Base-by-base conservation (phyloP, 345 rosid species). In the Viola odorata region DNA sequence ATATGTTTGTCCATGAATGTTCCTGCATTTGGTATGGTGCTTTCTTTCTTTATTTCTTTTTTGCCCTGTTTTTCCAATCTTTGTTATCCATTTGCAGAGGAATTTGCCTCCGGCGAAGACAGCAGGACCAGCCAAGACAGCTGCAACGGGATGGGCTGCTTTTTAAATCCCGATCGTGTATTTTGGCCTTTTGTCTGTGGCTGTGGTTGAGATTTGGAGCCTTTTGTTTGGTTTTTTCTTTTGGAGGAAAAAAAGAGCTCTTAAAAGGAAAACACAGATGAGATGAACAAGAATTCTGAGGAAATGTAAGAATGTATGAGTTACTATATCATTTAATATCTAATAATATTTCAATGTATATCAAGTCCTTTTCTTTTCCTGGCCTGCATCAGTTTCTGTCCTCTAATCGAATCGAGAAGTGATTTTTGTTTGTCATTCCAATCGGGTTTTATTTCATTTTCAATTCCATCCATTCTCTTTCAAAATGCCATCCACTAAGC, bases 91-190 rank as follows among this genome's bases (percentile, higher is more conserved):
- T 63, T 55, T 78, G 80, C 89, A 95, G 99, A 86, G 72, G 71
- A 91, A 75, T 76, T 89, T 91, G 55, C 99, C 99, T 63, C 64
- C 89, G 3, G 63, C 91, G 3, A 52, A 79, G 6, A 67, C 79
- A 16, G 62, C 96, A 12, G 95, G 81, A 59, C 66, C 83, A 15
- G 57, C 69, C 53, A 89, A 81, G 69, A 77, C 81, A 3, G 53
- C 89, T 69, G 91, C 92, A 58, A 83, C 99, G 37, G 99, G 97
- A 63, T 95, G 99, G 99, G 96, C 99, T 6, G 99, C 96, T 63
- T 95, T 95, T 74, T 95, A 66, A 23, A 79, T 64, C 50, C 14
- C 32, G 32, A 23, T 23, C 32, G 32, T 23, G 32, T 23, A 23
- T 23, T 23, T 23, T 23, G 1, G 32, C 32, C 32, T 23, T 23